A percentile compares a stretch with the other conserved stretches of the same genome.
Conservation (phyloP, 176 grass and related monocot species). For the Triticum dicoccoides region DNA sequence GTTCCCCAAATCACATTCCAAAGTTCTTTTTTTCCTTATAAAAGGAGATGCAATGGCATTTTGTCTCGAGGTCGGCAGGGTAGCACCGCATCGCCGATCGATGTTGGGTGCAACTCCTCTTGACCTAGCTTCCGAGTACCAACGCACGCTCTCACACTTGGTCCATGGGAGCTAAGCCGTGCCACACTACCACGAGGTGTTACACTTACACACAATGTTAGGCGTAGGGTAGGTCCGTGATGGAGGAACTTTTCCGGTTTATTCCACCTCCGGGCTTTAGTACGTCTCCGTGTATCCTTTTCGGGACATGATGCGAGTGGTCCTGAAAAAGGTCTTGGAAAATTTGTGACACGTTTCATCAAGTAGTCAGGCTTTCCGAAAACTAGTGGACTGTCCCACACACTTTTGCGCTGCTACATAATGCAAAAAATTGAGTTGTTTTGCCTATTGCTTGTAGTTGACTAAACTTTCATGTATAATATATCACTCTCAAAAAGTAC, state of each 20-base stretch:
- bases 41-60: background rate
- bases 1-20: background rate
- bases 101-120: conserved; percentile 39
- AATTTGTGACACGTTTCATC: background rate
- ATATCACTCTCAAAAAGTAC: too few species aligned
- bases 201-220: background rate
- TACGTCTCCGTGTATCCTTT: background rate
- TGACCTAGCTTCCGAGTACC: conserved; percentile 7
- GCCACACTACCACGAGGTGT: background rate
- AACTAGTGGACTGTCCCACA: background rate
- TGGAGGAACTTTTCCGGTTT: background rate
- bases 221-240: background rate
- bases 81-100: background rate
- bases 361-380: background rate
- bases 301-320: background rate
- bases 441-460: too few species aligned
- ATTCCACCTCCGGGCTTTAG: background rate
- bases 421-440: too few species aligned
- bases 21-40: background rate
- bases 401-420: background rate
- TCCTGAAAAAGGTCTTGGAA: background rate
- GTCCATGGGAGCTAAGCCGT: conserved; percentile 16
- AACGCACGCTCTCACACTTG: background rate
- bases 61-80: background rate
- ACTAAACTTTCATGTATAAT: too few species aligned